These are phyloP conservation scores for Sechiopsis laciniata DNA, from an alignment of 306 rosid species.

Conservation along the genomic window DNA sequence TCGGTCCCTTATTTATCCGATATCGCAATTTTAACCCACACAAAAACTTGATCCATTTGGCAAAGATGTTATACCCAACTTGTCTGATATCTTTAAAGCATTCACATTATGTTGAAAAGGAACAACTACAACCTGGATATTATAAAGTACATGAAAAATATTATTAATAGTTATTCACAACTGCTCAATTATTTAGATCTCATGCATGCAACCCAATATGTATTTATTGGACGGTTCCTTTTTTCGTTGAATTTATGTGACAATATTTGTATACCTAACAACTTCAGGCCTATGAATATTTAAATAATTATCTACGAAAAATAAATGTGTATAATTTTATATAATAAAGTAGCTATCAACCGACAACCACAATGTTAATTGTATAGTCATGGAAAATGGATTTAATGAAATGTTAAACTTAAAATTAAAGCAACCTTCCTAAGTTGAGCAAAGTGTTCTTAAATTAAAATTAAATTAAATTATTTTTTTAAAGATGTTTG, in stretches of 20 bases:
- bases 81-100: slow-evolving; percentile 22
- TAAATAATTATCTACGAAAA: background rate
- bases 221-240: slow-evolving; percentile 20
- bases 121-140: slow-evolving; percentile 10
- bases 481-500: no score
- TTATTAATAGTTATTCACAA: slow-evolving; percentile 12
- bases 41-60: background rate
- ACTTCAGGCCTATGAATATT: background rate
- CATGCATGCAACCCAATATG: background rate
- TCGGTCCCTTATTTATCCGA: background rate
- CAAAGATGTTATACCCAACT: background rate
- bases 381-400: background rate
- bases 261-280: slow-evolving; percentile 9
- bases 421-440: background rate
- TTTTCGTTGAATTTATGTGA: slow-evolving; percentile 6
- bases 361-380: background rate
- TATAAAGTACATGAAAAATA: slow-evolving; percentile 10
- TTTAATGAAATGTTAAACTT: background rate
- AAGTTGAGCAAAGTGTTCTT: background rate
- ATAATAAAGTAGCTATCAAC: background rate
- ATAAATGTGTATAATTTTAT: slow-evolving; percentile 5
- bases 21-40: background rate
- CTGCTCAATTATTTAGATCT: slow-evolving; percentile 17
- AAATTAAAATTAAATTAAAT: no score
- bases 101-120: slow-evolving; percentile 22